Evolutionary conservation across 345 rosid species (phyloP), one percentile per base, ranked within the genome.

Genomic region (Brassica carinata): DNA sequence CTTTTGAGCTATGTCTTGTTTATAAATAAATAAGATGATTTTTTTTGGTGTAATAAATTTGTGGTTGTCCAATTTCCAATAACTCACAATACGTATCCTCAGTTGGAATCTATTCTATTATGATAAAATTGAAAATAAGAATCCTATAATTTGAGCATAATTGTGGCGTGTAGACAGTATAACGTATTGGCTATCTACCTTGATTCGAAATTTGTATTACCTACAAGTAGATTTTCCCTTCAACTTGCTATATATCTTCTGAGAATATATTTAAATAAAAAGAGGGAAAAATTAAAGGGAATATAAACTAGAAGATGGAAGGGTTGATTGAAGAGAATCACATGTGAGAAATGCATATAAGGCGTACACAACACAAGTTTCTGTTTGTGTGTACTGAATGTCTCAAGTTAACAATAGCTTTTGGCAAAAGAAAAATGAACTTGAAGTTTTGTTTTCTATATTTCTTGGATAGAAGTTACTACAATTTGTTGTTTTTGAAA

Each of bases 31-130:
- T 27, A 57, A 66, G 74, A 67, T 67, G 45, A 2, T 8, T 38
- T 34, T 34, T 34, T 34, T 29, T 29, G 31, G 31, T 29, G 5
- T 29, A 29, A 3, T 29, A 29, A 29, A 29, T 29, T 29, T 3
- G 31, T 29, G 73, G 82, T 61, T 67, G 43, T 79, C 79, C 75
- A 80, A 69, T 62, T 62, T 62, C 63, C 55, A 69, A 75, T 80
- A 74, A 80, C 79, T 69, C 71, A 27, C 34, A 62, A 23, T 71
- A 45, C 29, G 29, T 57, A 43, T 79, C 17, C 17, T 14, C 48
- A 58, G 8, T 10, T 62, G 18, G 19, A 67, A 40, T 31, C 4
- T 73, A 67, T 59, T 73, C n/a, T 31, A 31, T 73, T 8, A 23
- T 59, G 43, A 67, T 67, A 6, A 68, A 59, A 45, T 43, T 26